Conservation (phyloP, 1,284 basidiomycete genomes). For the Malassezia sympodialis region DNA sequence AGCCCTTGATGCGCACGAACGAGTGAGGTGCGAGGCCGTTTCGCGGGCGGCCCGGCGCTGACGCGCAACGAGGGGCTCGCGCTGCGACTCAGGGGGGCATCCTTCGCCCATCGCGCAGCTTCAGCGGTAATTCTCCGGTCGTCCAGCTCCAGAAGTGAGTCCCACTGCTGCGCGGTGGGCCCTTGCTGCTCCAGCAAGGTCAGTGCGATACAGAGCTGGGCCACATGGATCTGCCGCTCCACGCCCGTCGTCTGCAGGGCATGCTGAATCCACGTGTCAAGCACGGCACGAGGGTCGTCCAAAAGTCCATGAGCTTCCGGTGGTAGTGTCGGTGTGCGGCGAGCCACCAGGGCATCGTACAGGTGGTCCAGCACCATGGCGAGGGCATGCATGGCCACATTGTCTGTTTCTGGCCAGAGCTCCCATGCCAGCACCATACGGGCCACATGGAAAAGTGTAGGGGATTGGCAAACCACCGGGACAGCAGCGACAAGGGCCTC, state of each 20-base stretch:
- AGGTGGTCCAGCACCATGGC: background rate
- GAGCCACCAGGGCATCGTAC: background rate
- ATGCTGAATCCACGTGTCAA: background rate
- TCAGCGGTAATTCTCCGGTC: background rate
- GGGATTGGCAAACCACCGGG: background rate
- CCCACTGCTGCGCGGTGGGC: background rate
- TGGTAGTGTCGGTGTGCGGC: background rate
- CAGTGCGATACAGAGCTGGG: background rate
- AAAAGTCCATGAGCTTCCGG: background rate
- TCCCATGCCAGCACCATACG: background rate
- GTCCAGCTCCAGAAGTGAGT: background rate
- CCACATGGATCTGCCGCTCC: background rate
- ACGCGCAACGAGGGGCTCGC: background rate
- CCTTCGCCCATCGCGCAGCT: background rate
- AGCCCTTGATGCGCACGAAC: background rate
- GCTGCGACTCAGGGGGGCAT: background rate
- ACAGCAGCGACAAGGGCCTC: background rate
- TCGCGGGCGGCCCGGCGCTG: background rate
- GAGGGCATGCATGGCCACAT: background rate
- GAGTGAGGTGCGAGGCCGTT: background rate
- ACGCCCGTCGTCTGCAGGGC: background rate
- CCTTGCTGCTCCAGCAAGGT: background rate
- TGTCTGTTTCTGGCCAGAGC: background rate
- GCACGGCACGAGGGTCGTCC: slow-evolving; percentile 1
- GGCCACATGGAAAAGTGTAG: background rate